These are phyloP conservation scores for Thelephora terrestris DNA, from an alignment of 1,284 basidiomycete genomes.

Conservation along the genomic window DNA sequence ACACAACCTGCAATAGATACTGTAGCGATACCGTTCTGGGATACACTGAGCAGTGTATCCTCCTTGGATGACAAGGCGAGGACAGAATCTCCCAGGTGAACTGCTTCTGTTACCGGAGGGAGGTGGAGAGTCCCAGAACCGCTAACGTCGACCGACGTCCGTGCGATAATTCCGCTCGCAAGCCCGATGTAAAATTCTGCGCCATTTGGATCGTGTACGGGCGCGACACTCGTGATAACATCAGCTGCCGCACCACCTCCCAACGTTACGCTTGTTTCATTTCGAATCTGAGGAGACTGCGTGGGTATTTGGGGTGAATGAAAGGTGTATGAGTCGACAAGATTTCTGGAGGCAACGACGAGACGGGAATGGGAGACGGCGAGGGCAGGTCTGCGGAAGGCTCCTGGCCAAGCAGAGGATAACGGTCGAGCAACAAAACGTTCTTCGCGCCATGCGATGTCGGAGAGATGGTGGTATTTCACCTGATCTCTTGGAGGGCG, in stretches of 20 bases:
- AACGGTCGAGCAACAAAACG: conserved; percentile 59
- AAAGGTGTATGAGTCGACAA: conserved; percentile 52
- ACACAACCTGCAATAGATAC: conserved; percentile 24
- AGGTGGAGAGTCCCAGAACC: not conserved
- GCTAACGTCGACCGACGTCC: conserved; percentile 7
- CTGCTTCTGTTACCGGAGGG: conserved; percentile 14
- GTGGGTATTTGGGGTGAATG: conserved; percentile 18
- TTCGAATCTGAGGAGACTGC: conserved; percentile 32
- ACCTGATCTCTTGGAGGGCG: conserved; percentile 41
- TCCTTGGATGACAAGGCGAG: conserved; percentile 42
- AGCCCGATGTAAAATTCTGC: conserved; percentile 49
- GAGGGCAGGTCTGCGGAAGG: conserved; percentile 43
- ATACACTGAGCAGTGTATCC: conserved; percentile 42
- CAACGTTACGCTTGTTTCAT: conserved; percentile 28
- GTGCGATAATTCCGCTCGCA: conserved; percentile 48
- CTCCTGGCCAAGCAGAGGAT: conserved; percentile 49
- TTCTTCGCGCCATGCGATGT: conserved; percentile 42
- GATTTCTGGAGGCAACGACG: conserved; percentile 50
- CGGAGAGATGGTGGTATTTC: conserved; percentile 43
- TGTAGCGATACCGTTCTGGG: conserved; percentile 40
- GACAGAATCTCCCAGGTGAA: conserved; percentile 34
- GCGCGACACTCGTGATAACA: conserved; percentile 44
- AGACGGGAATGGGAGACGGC: conserved; percentile 47
- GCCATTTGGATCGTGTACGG: conserved; percentile 40
- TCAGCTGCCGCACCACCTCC: conserved; percentile 12